Percentiles rank a stretch among this genome's conserved stretches.
phyloP scores from a whole-genome alignment of 495 filamentous ascomycete species.

The Aspergillus asperescens region DNA sequence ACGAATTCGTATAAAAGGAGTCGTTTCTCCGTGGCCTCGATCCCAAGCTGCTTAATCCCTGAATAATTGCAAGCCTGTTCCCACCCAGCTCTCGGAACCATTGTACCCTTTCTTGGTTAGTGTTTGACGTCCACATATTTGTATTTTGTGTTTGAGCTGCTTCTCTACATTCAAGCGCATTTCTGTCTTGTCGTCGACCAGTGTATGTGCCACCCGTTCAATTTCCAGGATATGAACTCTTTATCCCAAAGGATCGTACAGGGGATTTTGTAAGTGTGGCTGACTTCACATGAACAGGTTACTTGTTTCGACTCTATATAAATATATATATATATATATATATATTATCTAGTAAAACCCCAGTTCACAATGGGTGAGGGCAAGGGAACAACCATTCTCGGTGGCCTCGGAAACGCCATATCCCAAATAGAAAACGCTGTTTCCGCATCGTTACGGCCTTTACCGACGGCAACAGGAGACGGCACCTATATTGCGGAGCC shows the following conservation, averaged over 20 bases:
- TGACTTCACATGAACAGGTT: neutral
- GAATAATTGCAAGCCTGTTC: neutral
- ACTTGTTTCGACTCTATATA: neutral
- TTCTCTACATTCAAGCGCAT: neutral
- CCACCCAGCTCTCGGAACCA: neutral
- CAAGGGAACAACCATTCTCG: slow-evolving; percentile 13
- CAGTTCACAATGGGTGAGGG: slow-evolving; percentile 22
- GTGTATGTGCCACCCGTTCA: neutral
- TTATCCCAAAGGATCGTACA: too few relatives aligned
- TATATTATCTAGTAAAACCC: neutral
- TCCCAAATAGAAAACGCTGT: slow-evolving; percentile 51
- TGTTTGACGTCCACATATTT: neutral
- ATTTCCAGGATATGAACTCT: too few relatives aligned
- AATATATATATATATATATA: neutral
- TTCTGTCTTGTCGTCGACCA: neutral
- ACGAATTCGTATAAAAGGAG: slow-evolving; percentile 9
- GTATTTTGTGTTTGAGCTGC: neutral
- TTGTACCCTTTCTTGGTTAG: neutral
- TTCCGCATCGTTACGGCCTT: slow-evolving; percentile 51
- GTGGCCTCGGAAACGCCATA: slow-evolving; percentile 35
- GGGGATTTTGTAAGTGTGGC: neutral
- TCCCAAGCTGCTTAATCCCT: neutral
- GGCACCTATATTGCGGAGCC: slow-evolving; percentile 46
- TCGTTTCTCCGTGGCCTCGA: neutral
- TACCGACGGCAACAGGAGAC: slow-evolving; percentile 60